Percentiles rank a stretch among this genome's conserved stretches.
Evolutionary conservation across 257 asterid species (phyloP).

Genomic region (Nicotiana benthamiana): DNA sequence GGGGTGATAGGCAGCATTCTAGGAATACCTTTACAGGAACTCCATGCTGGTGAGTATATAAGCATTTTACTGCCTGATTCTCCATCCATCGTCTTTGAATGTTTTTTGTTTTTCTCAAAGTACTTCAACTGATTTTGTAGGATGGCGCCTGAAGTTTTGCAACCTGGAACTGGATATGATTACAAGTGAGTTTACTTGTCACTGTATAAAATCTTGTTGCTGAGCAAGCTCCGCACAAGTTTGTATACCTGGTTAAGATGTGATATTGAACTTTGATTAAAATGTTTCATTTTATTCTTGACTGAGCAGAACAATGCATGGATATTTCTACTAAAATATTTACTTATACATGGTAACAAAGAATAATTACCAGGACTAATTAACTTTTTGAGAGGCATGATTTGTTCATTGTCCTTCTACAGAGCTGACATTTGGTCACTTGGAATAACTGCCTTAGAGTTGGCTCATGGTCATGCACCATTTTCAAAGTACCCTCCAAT

Average conservation of each 20-base stretch:
- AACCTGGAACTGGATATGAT: slow-evolving; percentile 98
- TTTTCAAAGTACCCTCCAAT: slow-evolving; percentile 98
- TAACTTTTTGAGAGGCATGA: neutral
- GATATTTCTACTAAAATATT: neutral
- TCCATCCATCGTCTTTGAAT: neutral
- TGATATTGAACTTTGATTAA: neutral
- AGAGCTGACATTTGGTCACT: slow-evolving; percentile 99
- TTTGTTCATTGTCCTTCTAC: slow-evolving; percentile 14
- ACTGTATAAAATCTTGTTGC: neutral
- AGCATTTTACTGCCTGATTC: neutral
- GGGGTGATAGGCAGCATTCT: slow-evolving; percentile 92
- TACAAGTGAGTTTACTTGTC: slow-evolving; percentile 64
- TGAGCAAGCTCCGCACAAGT: neutral
- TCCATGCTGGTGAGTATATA: slow-evolving; percentile 81
- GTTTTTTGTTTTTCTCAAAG: neutral
- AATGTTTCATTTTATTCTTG: too few relatives aligned
- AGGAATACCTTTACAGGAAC: slow-evolving; percentile 98
- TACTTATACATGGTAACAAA: neutral
- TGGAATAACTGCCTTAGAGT: slow-evolving; percentile 96
- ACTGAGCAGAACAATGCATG: too few relatives aligned
- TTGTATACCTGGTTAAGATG: neutral
- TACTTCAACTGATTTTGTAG: slow-evolving; percentile 30
- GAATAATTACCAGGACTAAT: neutral
- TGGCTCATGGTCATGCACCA: slow-evolving; percentile 99
- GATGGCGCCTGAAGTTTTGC: slow-evolving; percentile 99